phyloP scores from a whole-genome alignment of 306 rosid genomes.

The apple (Malus domestica) region ASM211411v1 NC_041805.1:12528501-12529000 shows the following conservation, averaged over 20 bases:
- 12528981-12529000: constrained; percentile 56
- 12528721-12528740: constrained; percentile 48
- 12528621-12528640: neutral
- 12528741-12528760: constrained; percentile 43
- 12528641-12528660: neutral
- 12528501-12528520: constrained; percentile 13
- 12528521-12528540: constrained; percentile 22
- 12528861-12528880: neutral
- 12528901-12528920: constrained; percentile 11
- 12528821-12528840: neutral
- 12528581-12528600: neutral
- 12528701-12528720: constrained; percentile 69
- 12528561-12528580: constrained; percentile 19
- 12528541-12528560: constrained; percentile 25
- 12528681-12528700: constrained; percentile 28
- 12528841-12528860: neutral
- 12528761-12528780: constrained; percentile 41
- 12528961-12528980: constrained; percentile 55
- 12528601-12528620: neutral
- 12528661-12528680: no score
- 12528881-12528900: no score
- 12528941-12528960: constrained; percentile 42
- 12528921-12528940: constrained; percentile 72
- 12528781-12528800: constrained; percentile 43
- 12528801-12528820: neutral